Evolutionary conservation across 148 eudicot genomes (phyloP), one percentile per base, ranked within the genome.

Genomic region (Polygonum maritimum): DNA sequence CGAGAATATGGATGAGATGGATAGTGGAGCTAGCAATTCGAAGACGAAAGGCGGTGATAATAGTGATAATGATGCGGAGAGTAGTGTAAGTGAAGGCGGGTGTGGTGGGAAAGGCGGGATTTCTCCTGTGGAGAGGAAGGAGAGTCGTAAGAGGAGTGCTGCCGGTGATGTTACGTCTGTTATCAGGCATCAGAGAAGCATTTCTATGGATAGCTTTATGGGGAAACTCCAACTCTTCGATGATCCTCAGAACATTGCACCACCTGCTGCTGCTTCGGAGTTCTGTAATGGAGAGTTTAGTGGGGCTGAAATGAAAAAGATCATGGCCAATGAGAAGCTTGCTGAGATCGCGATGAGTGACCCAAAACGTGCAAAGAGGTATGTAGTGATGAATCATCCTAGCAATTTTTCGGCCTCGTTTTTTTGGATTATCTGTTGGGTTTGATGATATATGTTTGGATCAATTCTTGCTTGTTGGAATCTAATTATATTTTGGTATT

Each of bases 301-400:
- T 69, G 93, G 91, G 13, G 87, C 89, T 55, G 98, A 94, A 49
- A 76, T 94, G 78, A 90, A 92, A 84, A 94, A 92, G 85, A 94
- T 94, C 65, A 90, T 94, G 98, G 93, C 91, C 15, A 94, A 94
- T 84, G 97, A 92, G 79, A 94, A 94, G 79, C 87, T 94, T 74
- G 80, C 97, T 1, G 98, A 90, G 89, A 90, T 94, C 74, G 97
- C 97, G 18, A 73, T 90, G 69, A 44, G 84, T 62, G 98, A 94
- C 72, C 98, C 98, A 35, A 94, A 94, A 83, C 91, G 97, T 21
- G 98, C 96, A 4, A 94, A 92, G 84, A 94, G 98, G 98, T 26
- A 26, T 26, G 31, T 94, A 80, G 69, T 44, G 6, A 26, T 13
- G 44, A 73, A 26, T 26, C 31, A 26, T 13, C 69, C 48, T 65